Conservation (phyloP, 176 grass and related monocot species). For the Guadua angustifolia region DNA sequence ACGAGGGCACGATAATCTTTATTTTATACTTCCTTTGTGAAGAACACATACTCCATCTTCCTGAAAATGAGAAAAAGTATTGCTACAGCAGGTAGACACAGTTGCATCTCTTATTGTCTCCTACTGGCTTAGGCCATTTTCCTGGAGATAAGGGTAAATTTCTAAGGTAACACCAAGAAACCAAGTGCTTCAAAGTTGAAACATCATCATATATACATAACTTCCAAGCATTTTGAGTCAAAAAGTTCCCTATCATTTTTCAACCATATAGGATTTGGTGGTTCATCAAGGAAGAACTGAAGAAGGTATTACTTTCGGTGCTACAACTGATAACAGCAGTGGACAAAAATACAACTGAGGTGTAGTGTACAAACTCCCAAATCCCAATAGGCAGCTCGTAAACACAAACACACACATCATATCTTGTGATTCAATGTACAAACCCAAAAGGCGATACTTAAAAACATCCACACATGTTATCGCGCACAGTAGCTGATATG, state of each 20-base stretch:
- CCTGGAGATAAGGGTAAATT: not conserved
- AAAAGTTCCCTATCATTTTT: not conserved
- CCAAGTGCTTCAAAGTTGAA: not conserved
- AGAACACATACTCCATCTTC: not conserved
- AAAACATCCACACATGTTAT: not conserved
- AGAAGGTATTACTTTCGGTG: not conserved
- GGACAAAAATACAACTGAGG: not conserved
- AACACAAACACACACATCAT: not conserved
- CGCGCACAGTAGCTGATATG: not conserved
- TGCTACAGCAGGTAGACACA: constrained; percentile 1
- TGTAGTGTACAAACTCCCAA: not conserved
- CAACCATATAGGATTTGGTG: not conserved
- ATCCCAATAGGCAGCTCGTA: not conserved
- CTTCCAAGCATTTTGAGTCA: constrained; percentile 16
- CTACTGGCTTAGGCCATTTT: not conserved
- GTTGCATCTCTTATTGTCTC: constrained; percentile 18
- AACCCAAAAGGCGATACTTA: not conserved
- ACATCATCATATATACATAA: constrained; percentile 20
- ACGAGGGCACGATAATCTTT: not conserved
- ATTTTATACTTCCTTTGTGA: not conserved
- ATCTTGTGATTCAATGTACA: not conserved
- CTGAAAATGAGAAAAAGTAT: not conserved
- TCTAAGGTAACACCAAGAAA: not conserved
- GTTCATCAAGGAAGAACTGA: not conserved
- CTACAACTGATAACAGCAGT: not conserved